A percentile compares a stretch with the other conserved stretches of the same genome.
Conservation (phyloP, 1,284 basidiomycete species). For the Blastosporella zonata region DNA sequence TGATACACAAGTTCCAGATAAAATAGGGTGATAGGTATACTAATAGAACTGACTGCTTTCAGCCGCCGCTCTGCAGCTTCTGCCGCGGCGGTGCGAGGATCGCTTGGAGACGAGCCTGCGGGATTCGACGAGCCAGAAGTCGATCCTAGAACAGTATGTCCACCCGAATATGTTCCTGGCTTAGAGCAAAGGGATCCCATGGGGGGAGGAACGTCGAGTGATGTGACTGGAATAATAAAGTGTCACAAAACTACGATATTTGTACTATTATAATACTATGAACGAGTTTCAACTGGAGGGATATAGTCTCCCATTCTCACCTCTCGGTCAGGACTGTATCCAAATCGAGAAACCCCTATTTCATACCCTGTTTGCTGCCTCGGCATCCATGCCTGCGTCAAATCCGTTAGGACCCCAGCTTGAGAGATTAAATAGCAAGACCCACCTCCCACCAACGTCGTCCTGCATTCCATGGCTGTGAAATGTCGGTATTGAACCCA, state of each 20-base stretch:
- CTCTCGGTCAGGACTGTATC: conserved; percentile 29
- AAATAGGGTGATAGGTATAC: conserved; percentile 12
- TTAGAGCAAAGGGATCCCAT: conserved; percentile 76
- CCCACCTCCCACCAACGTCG: conserved; percentile 80
- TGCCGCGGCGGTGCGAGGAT: conserved; percentile 62
- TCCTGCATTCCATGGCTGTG: conserved; percentile 51
- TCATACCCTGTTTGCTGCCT: conserved; percentile 47
- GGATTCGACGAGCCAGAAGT: conserved; percentile 25
- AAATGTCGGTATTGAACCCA: conserved; percentile 58
- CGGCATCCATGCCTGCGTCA: conserved; percentile 54
- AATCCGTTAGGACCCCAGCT: conserved; percentile 1
- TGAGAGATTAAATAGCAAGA: conserved; percentile 1
- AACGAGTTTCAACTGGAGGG: conserved; percentile 28
- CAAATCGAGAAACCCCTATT: conserved; percentile 44
- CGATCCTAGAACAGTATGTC: conserved; percentile 52
- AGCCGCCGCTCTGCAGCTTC: conserved; percentile 67
- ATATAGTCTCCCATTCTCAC: conserved; percentile 40
- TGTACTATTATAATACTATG: neutral
- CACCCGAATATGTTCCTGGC: conserved; percentile 44
- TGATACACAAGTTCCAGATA: conserved; percentile 20
- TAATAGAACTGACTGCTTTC: conserved; percentile 50
- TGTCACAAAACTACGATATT: conserved; percentile 11
- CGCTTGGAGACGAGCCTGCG: conserved; percentile 29
- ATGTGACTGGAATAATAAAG: conserved; percentile 9
- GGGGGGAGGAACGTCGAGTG: conserved; percentile 1